phyloP scores from a whole-genome alignment of 2,329 filamentous ascomycete species.

The Orbilia quercus region DNA sequence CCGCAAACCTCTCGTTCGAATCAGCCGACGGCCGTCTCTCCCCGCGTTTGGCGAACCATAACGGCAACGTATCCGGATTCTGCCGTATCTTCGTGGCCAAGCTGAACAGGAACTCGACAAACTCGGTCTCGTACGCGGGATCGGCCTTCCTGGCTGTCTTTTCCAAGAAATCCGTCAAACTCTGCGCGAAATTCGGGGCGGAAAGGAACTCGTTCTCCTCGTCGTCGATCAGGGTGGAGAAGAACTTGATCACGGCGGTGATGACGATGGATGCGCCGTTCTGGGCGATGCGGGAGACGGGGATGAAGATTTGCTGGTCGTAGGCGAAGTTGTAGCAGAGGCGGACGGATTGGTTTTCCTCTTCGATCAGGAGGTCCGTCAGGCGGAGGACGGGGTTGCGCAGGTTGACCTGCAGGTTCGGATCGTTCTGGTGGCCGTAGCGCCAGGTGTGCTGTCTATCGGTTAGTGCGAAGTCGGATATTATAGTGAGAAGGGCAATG shows the following conservation, averaged over 20 bases:
- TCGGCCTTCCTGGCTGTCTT: slow-evolving; percentile 80
- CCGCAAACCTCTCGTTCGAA: slow-evolving; percentile 73
- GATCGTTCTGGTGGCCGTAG: slow-evolving; percentile 59
- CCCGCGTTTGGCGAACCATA: slow-evolving; percentile 82
- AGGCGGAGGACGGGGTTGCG: slow-evolving; percentile 59
- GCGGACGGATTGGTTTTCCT: slow-evolving; percentile 60
- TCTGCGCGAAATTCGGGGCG: slow-evolving; percentile 83
- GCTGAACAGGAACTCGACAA: slow-evolving; percentile 93
- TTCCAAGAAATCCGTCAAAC: slow-evolving; percentile 85
- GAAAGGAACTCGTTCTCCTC: slow-evolving; percentile 96
- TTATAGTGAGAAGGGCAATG: background rate
- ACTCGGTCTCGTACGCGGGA: slow-evolving; percentile 83
- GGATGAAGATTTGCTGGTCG: slow-evolving; percentile 86
- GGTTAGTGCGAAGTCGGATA: no score
- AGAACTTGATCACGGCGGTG: slow-evolving; percentile 83
- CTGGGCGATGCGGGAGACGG: slow-evolving; percentile 87
- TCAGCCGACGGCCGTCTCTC: slow-evolving; percentile 66
- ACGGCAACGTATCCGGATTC: slow-evolving; percentile 83
- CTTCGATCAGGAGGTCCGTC: slow-evolving; percentile 59
- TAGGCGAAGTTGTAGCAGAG: slow-evolving; percentile 90
- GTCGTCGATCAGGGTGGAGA: slow-evolving; percentile 91
- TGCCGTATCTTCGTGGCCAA: slow-evolving; percentile 95
- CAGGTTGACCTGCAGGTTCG: slow-evolving; percentile 58
- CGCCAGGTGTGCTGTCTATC: slow-evolving; percentile 61
- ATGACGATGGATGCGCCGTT: slow-evolving; percentile 88